Evolutionary conservation across 768 basidiomycete species (phyloP).

Genomic region (Leccinum longicurvipes): DNA sequence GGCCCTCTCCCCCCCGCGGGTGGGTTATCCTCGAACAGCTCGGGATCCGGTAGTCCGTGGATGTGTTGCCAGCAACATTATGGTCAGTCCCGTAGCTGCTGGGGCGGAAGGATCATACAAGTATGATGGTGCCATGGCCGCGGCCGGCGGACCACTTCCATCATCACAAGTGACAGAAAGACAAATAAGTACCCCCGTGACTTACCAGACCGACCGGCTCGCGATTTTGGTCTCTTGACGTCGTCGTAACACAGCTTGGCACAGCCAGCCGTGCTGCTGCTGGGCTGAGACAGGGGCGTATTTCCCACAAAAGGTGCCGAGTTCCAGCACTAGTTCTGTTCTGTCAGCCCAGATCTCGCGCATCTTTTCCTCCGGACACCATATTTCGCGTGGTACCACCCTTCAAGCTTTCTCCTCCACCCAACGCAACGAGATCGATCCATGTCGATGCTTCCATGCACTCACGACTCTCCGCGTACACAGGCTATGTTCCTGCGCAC

Average conservation of each 20-base stretch:
- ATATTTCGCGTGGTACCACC: slow-evolving; percentile 2
- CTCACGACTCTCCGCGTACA: slow-evolving; percentile 11
- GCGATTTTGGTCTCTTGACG: neutral
- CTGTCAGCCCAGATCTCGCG: too few species aligned
- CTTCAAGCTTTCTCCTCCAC: neutral
- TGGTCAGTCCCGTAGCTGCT: neutral
- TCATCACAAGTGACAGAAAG: neutral
- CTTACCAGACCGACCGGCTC: neutral
- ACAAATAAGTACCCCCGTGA: neutral
- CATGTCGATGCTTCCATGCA: slow-evolving; percentile 6
- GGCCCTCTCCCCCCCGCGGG: neutral
- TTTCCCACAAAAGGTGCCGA: slow-evolving; percentile 10
- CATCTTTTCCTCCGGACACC: too few species aligned
- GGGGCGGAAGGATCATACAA: neutral
- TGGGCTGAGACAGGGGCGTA: slow-evolving; percentile 7
- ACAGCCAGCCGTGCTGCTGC: too few species aligned
- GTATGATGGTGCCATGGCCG: neutral
- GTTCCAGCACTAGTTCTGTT: too few species aligned
- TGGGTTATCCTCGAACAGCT: neutral
- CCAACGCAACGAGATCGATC: slow-evolving; percentile 1
- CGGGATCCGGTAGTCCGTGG: neutral
- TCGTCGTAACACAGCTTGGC: neutral
- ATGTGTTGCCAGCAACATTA: neutral
- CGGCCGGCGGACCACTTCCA: neutral
- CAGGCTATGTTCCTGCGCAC: slow-evolving; percentile 72